Percentiles rank a stretch among this genome's conserved stretches.
Evolutionary conservation across 176 grass and related monocot species (phyloP).

Genomic region (Lolium multiflorum): DNA sequence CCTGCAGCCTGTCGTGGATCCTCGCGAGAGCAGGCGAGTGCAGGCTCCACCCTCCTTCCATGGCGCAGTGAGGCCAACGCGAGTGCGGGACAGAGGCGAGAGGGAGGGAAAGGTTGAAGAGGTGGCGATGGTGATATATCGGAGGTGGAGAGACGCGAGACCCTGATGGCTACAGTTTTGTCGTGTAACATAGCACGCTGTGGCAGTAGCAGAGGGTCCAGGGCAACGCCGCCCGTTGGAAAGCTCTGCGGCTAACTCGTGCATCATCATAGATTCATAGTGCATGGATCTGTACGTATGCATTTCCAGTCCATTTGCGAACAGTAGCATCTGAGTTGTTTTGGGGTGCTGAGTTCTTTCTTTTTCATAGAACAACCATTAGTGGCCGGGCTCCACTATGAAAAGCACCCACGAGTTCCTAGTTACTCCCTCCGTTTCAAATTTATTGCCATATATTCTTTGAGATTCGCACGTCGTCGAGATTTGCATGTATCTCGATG

Average conservation of each 20-base stretch:
- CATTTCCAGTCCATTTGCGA: no score
- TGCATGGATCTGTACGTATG: no score
- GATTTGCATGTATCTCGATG: no score
- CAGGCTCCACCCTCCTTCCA: constrained; percentile 9
- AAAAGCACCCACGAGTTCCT: no score
- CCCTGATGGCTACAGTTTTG: constrained; percentile 39
- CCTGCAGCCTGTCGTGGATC: not conserved
- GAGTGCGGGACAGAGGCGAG: not conserved
- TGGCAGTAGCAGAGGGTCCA: not conserved
- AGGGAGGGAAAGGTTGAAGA: not conserved
- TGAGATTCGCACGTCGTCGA: no score
- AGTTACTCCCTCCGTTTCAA: no score
- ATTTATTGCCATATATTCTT: no score
- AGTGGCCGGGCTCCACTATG: not conserved
- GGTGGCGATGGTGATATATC: not conserved
- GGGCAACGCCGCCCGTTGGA: no score
- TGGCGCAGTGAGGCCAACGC: constrained; percentile 14
- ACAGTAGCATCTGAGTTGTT: no score
- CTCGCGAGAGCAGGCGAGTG: constrained; percentile 1
- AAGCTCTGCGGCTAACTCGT: no score
- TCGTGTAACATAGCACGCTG: not conserved
- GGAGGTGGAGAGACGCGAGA: not conserved
- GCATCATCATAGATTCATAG: no score
- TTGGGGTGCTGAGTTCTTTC: no score
- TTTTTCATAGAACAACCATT: not conserved